Base-by-base conservation (phyloP, 208 protist genomes). In the Naegleria fowleri region DNA sequence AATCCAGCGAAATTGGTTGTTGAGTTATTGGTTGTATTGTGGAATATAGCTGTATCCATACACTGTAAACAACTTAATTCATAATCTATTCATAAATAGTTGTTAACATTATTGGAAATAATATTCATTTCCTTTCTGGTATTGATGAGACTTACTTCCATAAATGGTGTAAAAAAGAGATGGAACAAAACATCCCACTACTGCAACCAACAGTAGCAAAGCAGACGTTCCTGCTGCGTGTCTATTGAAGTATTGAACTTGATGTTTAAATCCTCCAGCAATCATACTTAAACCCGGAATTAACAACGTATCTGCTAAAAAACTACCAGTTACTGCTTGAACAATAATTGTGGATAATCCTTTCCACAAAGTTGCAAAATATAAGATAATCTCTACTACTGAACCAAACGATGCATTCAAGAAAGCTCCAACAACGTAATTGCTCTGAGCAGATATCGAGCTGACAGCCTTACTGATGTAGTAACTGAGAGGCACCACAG, bases 351-450 rank as follows among this genome's bases (percentile, higher is more conserved):
- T 22, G 4, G 38, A 88, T 48, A 76, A 40, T 25, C 90, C 52
- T 4, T 93, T 55, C 39, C 36, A 86, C 5, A 92, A 7, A 55
- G 51, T 43, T 15, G 84, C 91, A 83, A 90, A 43, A 51, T 95
- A 95, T 22, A 95, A 67, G 84, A 95, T 94, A 75, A 95, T 90
- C 39, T 95, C 94, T 33, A 95, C 93, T 41, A 95, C 93, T 22
- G 92, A 94, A 39, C 94, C 94, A 86, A 95, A 95, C 90, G 89
- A 94, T 43, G 94, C 94, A 76, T 95, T 95, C 7, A 95, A 90
- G 29, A 95, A 40, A 39, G 94, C 94, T 85, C 94, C 94, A 25
- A 95, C 93, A 76, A 93, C 93, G 86, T 94, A 95, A 55, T 84
- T 95, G 59, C 89, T 95, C 84, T 95, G 94, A 33, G 93, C 94